Evolutionary conservation across 148 eudicot genomes (phyloP), one percentile per base, ranked within the genome.

Genomic region (Chenopodium berlandieri): DNA sequence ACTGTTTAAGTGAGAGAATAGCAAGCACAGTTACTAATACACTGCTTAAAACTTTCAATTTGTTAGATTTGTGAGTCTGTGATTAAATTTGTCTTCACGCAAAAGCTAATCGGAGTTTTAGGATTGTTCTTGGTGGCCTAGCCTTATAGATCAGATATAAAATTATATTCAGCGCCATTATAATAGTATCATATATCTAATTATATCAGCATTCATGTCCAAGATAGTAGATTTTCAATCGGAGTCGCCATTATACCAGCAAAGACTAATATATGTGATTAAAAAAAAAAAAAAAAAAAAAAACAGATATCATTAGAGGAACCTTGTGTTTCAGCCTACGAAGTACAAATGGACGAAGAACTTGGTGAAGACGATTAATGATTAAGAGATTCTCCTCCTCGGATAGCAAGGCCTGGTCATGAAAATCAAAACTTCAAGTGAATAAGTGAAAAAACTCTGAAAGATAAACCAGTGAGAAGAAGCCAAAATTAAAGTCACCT

Each of bases 301-400:
- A n/a, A 47, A 73, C 31, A 5, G 10, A 52, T 37, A 65, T 7
- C 22, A 52, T 65, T 11, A 34, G 16, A 82, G 37, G 27, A 75
- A 95, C 99, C 99, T 96, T 96, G 89, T 96, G 99, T 81, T 96
- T 96, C 79, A 96, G 91, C 85, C 99, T 90, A 79, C 99, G 82
- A 30, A 96, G 95, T 64, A 96, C 99, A 90, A 96, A 96, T 78
- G 99, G 99, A n/a, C 99, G 94, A 82, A 96, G 89, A 89, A 96
- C 99, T 94, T 96, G 99, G 86, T 96, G 99, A 85, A 96, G 95
- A 77, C 99, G 99, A 64, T 96, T 96, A 68, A 96, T 96, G 85
- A 96, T 92, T 85, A 96, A 87, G 69, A 96, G 92, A 89, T 96
- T 96, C 87, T 96, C 99, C 87, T 96, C 99, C 88, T 96, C 99